phyloP scores from a whole-genome alignment of 768 basidiomycete genomes.

The Mycena floridula region DNA sequence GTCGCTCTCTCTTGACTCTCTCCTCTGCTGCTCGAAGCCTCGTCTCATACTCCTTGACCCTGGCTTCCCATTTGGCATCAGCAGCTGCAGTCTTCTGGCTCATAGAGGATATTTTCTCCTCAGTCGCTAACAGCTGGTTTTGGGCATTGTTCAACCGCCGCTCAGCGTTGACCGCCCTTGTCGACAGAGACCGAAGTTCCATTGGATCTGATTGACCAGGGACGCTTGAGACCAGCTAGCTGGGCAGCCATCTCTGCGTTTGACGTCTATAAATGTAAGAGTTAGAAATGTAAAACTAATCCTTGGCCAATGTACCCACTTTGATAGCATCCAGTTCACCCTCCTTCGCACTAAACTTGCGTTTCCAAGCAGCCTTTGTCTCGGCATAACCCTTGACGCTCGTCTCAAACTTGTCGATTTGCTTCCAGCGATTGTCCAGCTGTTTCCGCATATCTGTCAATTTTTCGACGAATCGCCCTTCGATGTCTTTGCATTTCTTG shows the following conservation, averaged over 20 bases:
- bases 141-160: conserved; percentile 79
- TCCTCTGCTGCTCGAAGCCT: conserved; percentile 81
- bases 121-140: conserved; percentile 77
- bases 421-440: conserved; percentile 82
- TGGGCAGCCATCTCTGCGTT: conserved; percentile 73
- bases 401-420: conserved; percentile 88
- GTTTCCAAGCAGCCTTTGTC: conserved; percentile 77
- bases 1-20: conserved; percentile 87
- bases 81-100: conserved; percentile 66
- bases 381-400: conserved; percentile 80
- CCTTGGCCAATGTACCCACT: conserved; percentile 35
- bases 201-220: conserved; percentile 53
- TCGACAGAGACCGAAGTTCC: conserved; percentile 63
- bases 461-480: conserved; percentile 66
- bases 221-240: conserved; percentile 54
- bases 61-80: conserved; percentile 88
- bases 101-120: conserved; percentile 75
- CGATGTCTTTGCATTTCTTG: conserved; percentile 74
- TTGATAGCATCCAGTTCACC: conserved; percentile 87
- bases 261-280: conserved; percentile 44
- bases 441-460: conserved; percentile 78
- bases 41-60: conserved; percentile 90
- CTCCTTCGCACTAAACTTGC: conserved; percentile 75
- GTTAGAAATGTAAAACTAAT: neutral
- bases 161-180: conserved; percentile 80